Conservation (phyloP, 2,329 filamentous ascomycete genomes). For the Sporothrix pallida region DNA sequence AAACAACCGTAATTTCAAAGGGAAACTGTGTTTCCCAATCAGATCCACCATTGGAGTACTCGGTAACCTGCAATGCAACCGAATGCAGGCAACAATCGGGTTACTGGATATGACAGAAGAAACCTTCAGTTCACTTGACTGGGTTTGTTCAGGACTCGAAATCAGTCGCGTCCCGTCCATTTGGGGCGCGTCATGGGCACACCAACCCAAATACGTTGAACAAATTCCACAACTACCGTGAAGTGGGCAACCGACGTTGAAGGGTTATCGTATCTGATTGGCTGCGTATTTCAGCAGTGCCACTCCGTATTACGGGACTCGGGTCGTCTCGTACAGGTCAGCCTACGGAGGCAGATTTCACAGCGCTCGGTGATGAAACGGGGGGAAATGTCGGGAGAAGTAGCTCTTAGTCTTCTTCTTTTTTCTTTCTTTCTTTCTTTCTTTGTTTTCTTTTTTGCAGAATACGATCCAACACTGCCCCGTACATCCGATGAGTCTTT, state of each 20-base stretch:
- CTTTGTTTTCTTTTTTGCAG: too few relatives aligned
- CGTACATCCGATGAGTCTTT: not conserved
- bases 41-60: not conserved
- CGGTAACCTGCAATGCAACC: slow-evolving; percentile 12
- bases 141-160: too few relatives aligned
- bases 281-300: not conserved
- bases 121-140: too few relatives aligned
- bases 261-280: not conserved
- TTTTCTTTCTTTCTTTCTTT: too few relatives aligned
- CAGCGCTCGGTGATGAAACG: not conserved
- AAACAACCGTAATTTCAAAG: not conserved
- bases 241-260: not conserved
- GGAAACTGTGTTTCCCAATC: not conserved
- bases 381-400: too few relatives aligned
- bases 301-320: not conserved
- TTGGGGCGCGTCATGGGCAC: too few relatives aligned
- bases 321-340: not conserved
- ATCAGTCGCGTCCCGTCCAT: not conserved
- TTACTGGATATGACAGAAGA: too few relatives aligned
- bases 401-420: too few relatives aligned
- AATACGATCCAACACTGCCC: not conserved
- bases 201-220: too few relatives aligned
- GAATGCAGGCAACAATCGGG: slow-evolving; percentile 16
- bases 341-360: not conserved
- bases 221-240: too few relatives aligned